phyloP scores from a whole-genome alignment of 495 filamentous ascomycete genomes.

The Chaetomium cochliodes region DNA sequence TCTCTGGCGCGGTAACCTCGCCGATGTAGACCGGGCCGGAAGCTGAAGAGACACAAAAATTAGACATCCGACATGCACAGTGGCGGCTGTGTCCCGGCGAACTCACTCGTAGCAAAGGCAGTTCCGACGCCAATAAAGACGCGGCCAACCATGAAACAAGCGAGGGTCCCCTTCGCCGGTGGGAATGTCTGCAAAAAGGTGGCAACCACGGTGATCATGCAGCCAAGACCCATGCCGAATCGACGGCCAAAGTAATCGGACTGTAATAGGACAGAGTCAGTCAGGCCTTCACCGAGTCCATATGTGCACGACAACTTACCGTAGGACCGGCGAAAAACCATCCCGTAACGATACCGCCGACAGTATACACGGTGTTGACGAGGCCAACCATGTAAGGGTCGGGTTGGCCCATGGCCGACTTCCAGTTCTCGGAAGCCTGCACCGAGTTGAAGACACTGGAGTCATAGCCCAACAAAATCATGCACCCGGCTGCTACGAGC shows the following conservation, averaged over 20 bases:
- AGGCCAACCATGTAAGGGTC: constrained; percentile 1
- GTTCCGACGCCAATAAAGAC: not conserved
- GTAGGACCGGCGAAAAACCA: constrained; percentile 1
- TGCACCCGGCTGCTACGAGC: constrained; percentile 1
- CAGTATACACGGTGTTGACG: not conserved
- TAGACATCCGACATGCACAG: too few species aligned
- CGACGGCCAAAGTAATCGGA: constrained; percentile 7
- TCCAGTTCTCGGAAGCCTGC: not conserved
- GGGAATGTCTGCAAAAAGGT: constrained; percentile 1
- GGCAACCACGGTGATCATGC: constrained; percentile 1
- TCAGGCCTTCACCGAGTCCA: too few species aligned
- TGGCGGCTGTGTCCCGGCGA: too few species aligned
- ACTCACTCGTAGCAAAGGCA: not conserved
- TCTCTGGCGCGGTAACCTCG: not conserved
- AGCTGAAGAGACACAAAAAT: not conserved
- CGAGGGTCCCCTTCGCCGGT: not conserved
- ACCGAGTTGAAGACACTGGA: constrained; percentile 3
- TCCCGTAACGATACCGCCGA: not conserved
- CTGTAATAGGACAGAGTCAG: not conserved
- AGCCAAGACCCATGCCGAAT: not conserved
- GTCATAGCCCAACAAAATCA: constrained; percentile 2
- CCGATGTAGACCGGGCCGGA: constrained; percentile 9
- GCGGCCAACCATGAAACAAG: constrained; percentile 1
- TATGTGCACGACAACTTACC: not conserved
- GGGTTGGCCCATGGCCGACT: not conserved